Percentiles rank a stretch among this genome's conserved stretches.
Evolutionary conservation across 1,139 yeast genomes (phyloP).

Genomic region (Geotrichum bryndzae): DNA sequence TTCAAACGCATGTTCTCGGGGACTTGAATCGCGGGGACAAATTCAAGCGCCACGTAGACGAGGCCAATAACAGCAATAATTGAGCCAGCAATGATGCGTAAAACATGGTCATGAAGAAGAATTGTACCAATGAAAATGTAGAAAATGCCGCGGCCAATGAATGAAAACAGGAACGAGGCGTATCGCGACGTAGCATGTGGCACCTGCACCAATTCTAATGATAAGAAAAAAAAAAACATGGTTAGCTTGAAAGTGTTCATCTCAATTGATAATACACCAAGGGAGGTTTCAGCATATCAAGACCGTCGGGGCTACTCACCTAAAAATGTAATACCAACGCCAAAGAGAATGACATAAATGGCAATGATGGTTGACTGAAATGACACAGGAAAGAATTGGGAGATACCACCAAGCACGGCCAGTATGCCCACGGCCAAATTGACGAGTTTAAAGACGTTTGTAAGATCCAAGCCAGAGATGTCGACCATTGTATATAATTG

Average conservation of each 20-base stretch:
- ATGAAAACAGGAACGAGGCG: conserved; percentile 77
- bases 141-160: conserved; percentile 74
- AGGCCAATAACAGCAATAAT: conserved; percentile 55
- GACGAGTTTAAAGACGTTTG: conserved; percentile 54
- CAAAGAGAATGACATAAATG: conserved; percentile 50
- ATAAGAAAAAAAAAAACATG: background rate
- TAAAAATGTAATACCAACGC: conserved; percentile 49
- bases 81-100: conserved; percentile 51
- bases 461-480: conserved; percentile 26
- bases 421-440: conserved; percentile 61
- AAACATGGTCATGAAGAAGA: conserved; percentile 52
- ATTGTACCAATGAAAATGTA: conserved; percentile 63
- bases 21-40: conserved; percentile 61
- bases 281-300: too few species aligned
- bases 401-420: conserved; percentile 49
- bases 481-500: conserved; percentile 17
- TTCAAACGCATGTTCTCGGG: conserved; percentile 59
- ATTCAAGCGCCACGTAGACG: conserved; percentile 55
- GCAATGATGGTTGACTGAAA: conserved; percentile 47
- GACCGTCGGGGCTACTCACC: conserved; percentile 36
- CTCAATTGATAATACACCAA: background rate
- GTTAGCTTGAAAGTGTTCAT: background rate
- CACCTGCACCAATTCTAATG: conserved; percentile 40
- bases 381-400: conserved; percentile 51
- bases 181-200: conserved; percentile 58